Base-by-base conservation (phyloP, 176 grass and related monocot species). In the Cocos nucifera region DNA sequence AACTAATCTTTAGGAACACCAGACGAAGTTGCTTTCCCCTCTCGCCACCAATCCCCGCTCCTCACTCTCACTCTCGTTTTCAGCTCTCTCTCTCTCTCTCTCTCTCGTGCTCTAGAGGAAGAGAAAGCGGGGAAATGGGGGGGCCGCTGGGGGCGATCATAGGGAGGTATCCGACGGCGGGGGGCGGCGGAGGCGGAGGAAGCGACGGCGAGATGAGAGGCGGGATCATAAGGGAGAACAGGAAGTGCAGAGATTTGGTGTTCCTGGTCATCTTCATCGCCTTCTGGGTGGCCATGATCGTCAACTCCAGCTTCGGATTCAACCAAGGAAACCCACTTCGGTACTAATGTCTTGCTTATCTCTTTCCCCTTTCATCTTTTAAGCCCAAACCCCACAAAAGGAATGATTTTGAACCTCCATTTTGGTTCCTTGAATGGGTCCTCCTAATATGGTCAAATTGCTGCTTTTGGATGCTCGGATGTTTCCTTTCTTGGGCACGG, bases 241-340 rank as follows among this genome's bases (percentile, higher is more conserved):
- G 93, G 5, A 73, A 68, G 53, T 98, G 87, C 76, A 79, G 84
- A 30, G 93, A 98, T 77, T 72, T 98, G 59, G 79, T 75, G 58
- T 86, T 98, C 72, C 87, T 98, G 48, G 74, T 86, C 59, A 20
- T 89, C 66, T 98, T 98, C 64, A 80, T 76, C 4, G 80, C 84
- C 23, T 98, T 98, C 81, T 98, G 93, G 93, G 82, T 98, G 25
- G 87, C 93, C 59, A 98, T 98, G 93, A 98, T 98, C 62, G 93
- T 98, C 44, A 98, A 98, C 67, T 98, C 93, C 66, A 98, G 93
- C 87, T 98, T 98, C 70, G 93, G 84, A 2, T 98, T 98, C 81
- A 98, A 98, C 84, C 93, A 89, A 73, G 93, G 93, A 23, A 98
- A 89, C 61, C 87, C 93, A 1, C 81, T 96, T 56, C 89, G 92